Evolutionary conservation across 805 yeast species (phyloP).

Genomic region (Candida piceae): DNA sequence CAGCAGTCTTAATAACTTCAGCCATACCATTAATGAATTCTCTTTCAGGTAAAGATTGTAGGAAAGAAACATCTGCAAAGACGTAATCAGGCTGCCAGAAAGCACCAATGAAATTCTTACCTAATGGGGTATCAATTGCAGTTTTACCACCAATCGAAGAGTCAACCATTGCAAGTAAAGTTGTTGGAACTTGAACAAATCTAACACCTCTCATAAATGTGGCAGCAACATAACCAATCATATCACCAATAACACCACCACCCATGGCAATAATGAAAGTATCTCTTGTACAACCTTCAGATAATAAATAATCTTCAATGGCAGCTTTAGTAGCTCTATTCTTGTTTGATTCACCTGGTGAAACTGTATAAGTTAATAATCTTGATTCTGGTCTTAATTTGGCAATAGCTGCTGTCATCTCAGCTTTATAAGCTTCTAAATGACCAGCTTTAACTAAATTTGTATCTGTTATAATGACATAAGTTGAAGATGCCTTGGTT

Average conservation of each 20-base stretch:
- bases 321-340: slow-evolving; percentile 84
- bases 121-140: slow-evolving; percentile 94
- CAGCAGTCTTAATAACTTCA: slow-evolving; percentile 96
- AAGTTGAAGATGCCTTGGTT: slow-evolving; percentile 76
- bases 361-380: slow-evolving; percentile 63
- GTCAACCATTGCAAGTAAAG: slow-evolving; percentile 94
- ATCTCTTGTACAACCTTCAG: slow-evolving; percentile 90
- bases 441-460: slow-evolving; percentile 68
- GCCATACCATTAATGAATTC: slow-evolving; percentile 98
- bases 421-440: slow-evolving; percentile 40
- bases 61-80: slow-evolving; percentile 80
- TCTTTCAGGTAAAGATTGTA: slow-evolving; percentile 83
- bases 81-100: slow-evolving; percentile 94
- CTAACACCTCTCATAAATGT: slow-evolving; percentile 98
- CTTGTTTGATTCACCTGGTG: slow-evolving; percentile 94
- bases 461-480: slow-evolving; percentile 84
- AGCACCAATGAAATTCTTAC: slow-evolving; percentile 94
- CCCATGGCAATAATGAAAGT: slow-evolving; percentile 93
- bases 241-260: slow-evolving; percentile 98
- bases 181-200: slow-evolving; percentile 90
- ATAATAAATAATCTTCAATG: slow-evolving; percentile 83
- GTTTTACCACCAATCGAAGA: slow-evolving; percentile 98
- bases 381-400: slow-evolving; percentile 51
- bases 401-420: slow-evolving; percentile 36
- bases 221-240: slow-evolving; percentile 99